Base-by-base conservation (phyloP, 2,329 filamentous ascomycete species). In the Penicillium hordei region DNA sequence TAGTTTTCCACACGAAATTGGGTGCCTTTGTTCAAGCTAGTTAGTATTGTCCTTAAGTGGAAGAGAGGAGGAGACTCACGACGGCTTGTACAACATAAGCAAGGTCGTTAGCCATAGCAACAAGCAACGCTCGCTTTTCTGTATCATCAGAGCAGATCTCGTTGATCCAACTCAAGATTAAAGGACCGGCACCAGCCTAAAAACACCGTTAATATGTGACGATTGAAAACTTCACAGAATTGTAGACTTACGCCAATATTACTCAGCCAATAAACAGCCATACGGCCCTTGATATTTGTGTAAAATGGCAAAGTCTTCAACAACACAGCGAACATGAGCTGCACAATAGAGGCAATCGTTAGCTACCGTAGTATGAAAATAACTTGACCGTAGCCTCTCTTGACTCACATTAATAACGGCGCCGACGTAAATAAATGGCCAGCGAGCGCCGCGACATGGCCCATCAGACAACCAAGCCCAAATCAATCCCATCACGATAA, bases 1-100 rank as follows among this genome's bases (percentile, higher is more conserved):
- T 73, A 0, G 75, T 77, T 51, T 77, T 76, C 76, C 75, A 78
- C 1, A 78, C 71, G 48, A 78, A 77, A 49, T 77, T 77, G 0
- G 75, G 75, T 1, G 67, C 66, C 65, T 68, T 31, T 6, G 7
- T 21, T 7, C 23, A 19, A 12, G 2, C 4, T 8, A 4, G 8
- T 56, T 33, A 59, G 45, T 25, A 15, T 15, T 9, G 5, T 6
- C 6, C n/a, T 17, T 19, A 4, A 17, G 1, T 1, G 19, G 8
- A 9, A 27, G 5, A 17, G 29, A 17, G 8, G 3, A 19, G 1
- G 23, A 13, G 4, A 60, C 65, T 52, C 57, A 68, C 65, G 15
- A 77, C 64, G 9, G 66, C 72, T 52, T 72, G 70, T 0, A 72
- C 71, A 3, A 72, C 69, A 56, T 74, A 74, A 1, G 70, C 70